phyloP scores from a whole-genome alignment of 2,329 filamentous ascomycete genomes.

The Colletotrichum gloeosporioides region DNA sequence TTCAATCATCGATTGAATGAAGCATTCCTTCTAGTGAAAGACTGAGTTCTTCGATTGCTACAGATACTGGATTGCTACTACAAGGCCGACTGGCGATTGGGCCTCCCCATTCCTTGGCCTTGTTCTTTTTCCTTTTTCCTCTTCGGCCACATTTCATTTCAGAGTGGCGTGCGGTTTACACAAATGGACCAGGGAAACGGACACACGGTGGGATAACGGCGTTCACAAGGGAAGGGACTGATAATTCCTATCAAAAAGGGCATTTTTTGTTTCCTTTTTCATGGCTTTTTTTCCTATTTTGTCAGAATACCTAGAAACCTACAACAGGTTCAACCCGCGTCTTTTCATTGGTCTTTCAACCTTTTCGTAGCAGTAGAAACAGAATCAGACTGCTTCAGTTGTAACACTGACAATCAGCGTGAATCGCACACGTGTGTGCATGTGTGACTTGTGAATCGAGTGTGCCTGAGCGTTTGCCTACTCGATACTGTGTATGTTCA shows the following conservation, averaged over 20 bases:
- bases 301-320: slow-evolving; percentile 12
- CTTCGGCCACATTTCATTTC: neutral
- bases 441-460: neutral
- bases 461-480: neutral
- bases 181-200: neutral
- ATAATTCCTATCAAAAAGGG: neutral
- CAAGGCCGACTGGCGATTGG: neutral
- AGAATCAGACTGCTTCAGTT: neutral
- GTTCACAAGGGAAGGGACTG: neutral
- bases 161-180: neutral
- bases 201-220: neutral
- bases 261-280: neutral
- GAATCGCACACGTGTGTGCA: neutral
- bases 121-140: neutral
- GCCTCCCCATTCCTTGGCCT: neutral
- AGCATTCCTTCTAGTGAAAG: neutral
- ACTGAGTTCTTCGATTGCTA: neutral
- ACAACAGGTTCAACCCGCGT: neutral
- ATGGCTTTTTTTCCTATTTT: neutral
- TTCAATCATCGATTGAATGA: neutral
- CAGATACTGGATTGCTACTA: neutral
- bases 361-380: neutral
- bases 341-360: neutral
- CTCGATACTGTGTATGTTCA: neutral
- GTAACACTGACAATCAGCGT: neutral